A percentile compares a stretch with the other conserved stretches of the same genome.
Conservation (phyloP, 345 rosid genomes). For the Eucalyptus decipiens region DNA sequence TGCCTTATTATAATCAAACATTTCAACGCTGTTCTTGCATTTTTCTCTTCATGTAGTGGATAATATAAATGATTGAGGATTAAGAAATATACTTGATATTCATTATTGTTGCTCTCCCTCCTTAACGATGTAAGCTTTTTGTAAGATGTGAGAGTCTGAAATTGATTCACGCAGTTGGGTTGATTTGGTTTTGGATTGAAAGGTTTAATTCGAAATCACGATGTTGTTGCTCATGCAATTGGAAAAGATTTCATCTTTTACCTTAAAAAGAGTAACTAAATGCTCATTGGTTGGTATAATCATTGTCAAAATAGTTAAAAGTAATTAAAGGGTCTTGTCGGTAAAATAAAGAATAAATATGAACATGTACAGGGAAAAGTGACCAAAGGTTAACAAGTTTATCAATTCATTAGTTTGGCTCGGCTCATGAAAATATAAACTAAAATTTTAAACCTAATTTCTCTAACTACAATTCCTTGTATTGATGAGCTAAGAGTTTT, state of each 20-base stretch:
- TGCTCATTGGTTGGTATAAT: background rate
- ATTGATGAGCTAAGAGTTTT: background rate
- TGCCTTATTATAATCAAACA: background rate
- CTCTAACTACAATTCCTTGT: background rate
- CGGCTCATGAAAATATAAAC: background rate
- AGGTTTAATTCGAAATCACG: background rate
- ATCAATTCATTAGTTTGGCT: background rate
- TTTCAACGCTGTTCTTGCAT: background rate
- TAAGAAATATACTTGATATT: background rate
- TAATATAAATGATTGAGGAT: background rate
- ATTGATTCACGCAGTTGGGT: rapidly evolving
- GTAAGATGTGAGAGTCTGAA: background rate
- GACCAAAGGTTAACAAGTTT: background rate
- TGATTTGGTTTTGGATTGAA: background rate
- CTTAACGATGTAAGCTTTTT: background rate
- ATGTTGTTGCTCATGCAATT: background rate
- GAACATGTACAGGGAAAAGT: background rate
- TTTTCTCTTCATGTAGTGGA: background rate
- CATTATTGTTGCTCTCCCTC: background rate
- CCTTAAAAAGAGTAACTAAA: background rate
- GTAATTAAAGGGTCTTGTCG: background rate
- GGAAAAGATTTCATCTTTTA: background rate
- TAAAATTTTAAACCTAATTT: background rate
- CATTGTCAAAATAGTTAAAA: background rate
- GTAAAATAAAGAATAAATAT: background rate